phyloP scores from a whole-genome alignment of 2,329 filamentous ascomycete genomes.

The Monosporascus sp. region DNA sequence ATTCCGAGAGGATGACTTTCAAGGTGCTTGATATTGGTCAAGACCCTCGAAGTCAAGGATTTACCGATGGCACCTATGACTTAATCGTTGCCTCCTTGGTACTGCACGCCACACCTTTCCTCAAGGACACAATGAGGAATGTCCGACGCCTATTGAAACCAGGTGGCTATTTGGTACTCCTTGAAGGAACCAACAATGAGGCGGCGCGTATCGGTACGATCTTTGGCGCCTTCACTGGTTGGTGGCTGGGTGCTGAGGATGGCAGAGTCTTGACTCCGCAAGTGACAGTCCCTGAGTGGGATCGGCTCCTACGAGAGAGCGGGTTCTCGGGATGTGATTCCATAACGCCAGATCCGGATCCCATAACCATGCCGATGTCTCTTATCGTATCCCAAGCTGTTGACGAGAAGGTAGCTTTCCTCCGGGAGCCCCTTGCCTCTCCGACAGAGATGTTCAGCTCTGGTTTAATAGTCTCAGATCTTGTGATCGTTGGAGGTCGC shows the following conservation, averaged over 20 bases:
- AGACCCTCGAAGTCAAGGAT: neutral
- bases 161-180: slow-evolving; percentile 9
- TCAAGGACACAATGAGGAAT: slow-evolving; percentile 7
- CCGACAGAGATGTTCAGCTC: too few species aligned
- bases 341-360: slow-evolving; percentile 4
- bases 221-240: slow-evolving; percentile 14
- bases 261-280: slow-evolving; percentile 7
- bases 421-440: slow-evolving; percentile 14
- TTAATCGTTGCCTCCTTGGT: slow-evolving; percentile 5
- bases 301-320: slow-evolving; percentile 11
- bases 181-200: slow-evolving; percentile 4
- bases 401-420: slow-evolving; percentile 12
- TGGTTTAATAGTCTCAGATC: too few species aligned
- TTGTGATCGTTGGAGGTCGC: too few species aligned
- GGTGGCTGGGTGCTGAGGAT: slow-evolving; percentile 17
- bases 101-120: slow-evolving; percentile 5
- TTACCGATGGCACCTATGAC: slow-evolving; percentile 3
- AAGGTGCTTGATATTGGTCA: too few species aligned
- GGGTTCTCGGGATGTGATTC: slow-evolving; percentile 22
- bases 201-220: slow-evolving; percentile 5
- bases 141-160: slow-evolving; percentile 10
- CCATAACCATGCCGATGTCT: neutral
- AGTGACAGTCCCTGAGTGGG: slow-evolving; percentile 13
- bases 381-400: slow-evolving; percentile 20
- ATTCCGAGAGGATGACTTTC: too few species aligned